Evolutionary conservation across 192 early-diverging fungal species (phyloP), one percentile per base, ranked within the genome.

Genomic region (Allomyces arbusculus): DNA sequence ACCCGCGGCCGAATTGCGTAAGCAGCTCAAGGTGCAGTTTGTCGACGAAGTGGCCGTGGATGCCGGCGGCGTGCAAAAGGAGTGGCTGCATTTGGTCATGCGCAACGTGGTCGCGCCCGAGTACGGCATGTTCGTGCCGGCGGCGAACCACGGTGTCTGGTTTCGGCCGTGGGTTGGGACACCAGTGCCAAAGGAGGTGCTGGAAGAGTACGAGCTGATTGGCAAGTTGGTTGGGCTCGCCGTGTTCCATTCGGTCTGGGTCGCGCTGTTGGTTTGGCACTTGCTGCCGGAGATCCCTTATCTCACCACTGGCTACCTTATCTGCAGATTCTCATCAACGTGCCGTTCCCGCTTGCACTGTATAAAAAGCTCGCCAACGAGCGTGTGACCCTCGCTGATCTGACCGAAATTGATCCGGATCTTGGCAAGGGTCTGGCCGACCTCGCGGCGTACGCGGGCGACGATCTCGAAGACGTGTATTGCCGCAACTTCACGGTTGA

Each of bases 51-150:
- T 91, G 67, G 92, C 88, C 26, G 87, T 95, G 9, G 91, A 94
- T 67, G 90, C 91, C 67, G 93, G 93, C 62, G 93, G 93, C 12
- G 88, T 95, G 24, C 89, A 90, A 67, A 92, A 92, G 68, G 93
- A 95, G 76, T 94, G 91, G 75, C 92, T 95, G 68, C 85, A 90
- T 64, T 79, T 94, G 23, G 84, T 92, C 19, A 87, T 92, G 61
- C 80, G 89, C 63, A 88, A 92, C 44, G 78, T 95, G n/a, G 91
- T 92, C 74, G 87, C 88, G 67, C 77, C 79, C 10, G 83, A 89
- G 69, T 95, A 89, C 70, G 91, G 93, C 62, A 79, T 75, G 79
- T 65, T 40, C 69, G 26, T 64, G 28, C 43, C 45, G 25, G 12
- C 7, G 19, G 44, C 1, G 12, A 65, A 23, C 50, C 43, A 55